Evolutionary conservation across 83 land plant species (phyloP).

Genomic region (Picea engelmannii): DNA sequence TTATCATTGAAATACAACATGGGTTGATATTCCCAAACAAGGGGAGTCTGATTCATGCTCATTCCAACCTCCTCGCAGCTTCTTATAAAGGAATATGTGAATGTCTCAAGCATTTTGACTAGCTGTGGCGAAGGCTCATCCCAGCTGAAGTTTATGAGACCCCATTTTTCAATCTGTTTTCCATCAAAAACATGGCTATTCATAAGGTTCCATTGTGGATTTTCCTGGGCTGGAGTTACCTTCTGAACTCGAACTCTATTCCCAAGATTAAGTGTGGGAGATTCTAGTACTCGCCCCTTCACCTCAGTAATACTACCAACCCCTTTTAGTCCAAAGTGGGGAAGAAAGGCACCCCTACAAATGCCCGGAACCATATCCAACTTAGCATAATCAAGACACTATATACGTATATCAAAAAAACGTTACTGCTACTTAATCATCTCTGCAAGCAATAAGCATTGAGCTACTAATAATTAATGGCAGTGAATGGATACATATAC

Average conservation of each 20-base stretch:
- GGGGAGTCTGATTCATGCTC: constrained; percentile 19
- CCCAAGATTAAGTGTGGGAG: constrained; percentile 44
- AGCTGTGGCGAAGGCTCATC: not conserved
- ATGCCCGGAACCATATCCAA: not conserved
- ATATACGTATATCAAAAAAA: too few species aligned
- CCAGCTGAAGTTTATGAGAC: too few species aligned
- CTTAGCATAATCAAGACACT: not conserved
- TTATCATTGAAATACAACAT: constrained; percentile 22
- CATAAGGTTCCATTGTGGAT: too few species aligned
- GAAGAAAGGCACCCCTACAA: constrained; percentile 29
- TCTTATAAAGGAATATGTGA: not conserved
- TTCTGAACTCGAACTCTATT: not conserved
- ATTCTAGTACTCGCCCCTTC: constrained; percentile 28
- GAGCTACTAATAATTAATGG: too few species aligned
- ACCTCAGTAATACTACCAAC: constrained; percentile 32
- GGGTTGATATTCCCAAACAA: not conserved
- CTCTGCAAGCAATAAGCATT: too few species aligned
- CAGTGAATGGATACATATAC: too few species aligned
- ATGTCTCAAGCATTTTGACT: not conserved
- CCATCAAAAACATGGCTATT: too few species aligned
- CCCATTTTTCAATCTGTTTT: too few species aligned
- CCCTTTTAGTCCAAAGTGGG: constrained; percentile 32
- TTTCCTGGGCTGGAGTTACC: not conserved
- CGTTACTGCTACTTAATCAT: too few species aligned
- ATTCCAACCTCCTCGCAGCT: constrained; percentile 33